Percentiles rank a stretch among this genome's conserved stretches.
Evolutionary conservation across 495 filamentous ascomycete species (phyloP).

Genomic region (Hapsidospora chrysogenum): DNA sequence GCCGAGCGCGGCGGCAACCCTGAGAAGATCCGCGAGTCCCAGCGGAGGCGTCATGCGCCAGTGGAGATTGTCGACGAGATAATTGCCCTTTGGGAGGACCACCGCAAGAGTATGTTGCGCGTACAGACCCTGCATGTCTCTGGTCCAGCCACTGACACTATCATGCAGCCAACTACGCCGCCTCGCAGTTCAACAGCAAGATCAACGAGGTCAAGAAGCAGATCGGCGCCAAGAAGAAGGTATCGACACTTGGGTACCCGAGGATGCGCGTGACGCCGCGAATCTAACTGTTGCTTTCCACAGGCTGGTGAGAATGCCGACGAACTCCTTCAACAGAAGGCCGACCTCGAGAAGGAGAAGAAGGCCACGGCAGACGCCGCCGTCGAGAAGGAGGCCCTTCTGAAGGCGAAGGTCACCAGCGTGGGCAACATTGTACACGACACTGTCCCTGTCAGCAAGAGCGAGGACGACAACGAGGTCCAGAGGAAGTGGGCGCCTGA

Average conservation of each 20-base stretch:
- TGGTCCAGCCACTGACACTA: constrained; percentile 1
- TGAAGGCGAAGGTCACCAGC: constrained; percentile 62
- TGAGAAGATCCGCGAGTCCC: constrained; percentile 75
- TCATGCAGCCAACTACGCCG: constrained; percentile 53
- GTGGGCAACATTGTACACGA: constrained; percentile 93
- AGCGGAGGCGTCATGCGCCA: constrained; percentile 60
- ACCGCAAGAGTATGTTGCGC: constrained; percentile 48
- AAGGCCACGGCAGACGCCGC: constrained; percentile 59
- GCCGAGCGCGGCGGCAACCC: constrained; percentile 77
- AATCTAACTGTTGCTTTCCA: constrained; percentile 4
- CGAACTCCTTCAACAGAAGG: constrained; percentile 59
- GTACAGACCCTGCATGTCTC: neutral
- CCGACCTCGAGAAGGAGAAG: constrained; percentile 59
- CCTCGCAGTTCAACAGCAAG: constrained; percentile 59
- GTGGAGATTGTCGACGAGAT: constrained; percentile 82
- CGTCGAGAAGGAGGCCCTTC: constrained; percentile 49
- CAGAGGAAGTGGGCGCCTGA: constrained; percentile 66
- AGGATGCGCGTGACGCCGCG: neutral
- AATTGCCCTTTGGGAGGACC: constrained; percentile 73
- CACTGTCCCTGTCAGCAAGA: constrained; percentile 75
- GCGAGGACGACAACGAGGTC: constrained; percentile 79
- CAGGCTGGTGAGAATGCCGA: constrained; percentile 84
- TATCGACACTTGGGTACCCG: constrained; percentile 13
- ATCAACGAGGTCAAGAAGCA: constrained; percentile 81
- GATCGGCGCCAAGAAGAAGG: constrained; percentile 88